Percentiles rank a stretch among this genome's conserved stretches.
Conservation (phyloP, 2,329 filamentous ascomycete genomes). For the Elsinoe batatas region DNA sequence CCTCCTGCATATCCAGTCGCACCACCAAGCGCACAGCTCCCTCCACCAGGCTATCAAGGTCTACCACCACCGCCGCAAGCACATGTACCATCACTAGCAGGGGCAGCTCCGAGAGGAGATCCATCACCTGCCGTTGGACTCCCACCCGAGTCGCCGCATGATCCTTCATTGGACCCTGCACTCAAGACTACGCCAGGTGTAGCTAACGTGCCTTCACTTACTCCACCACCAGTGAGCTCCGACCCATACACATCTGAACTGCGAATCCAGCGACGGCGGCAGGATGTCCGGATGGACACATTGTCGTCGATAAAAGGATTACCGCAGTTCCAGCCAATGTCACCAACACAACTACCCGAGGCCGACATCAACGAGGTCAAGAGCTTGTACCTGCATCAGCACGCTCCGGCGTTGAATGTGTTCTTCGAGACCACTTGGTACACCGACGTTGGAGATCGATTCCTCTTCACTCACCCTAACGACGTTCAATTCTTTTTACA, state of each 20-base stretch:
- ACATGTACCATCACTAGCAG: conserved; percentile 61
- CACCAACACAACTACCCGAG: background rate
- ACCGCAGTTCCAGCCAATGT: conserved; percentile 28
- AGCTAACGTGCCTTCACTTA: conserved; percentile 15
- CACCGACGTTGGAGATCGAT: conserved; percentile 27
- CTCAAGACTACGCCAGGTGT: conserved; percentile 9
- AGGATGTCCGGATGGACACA: conserved; percentile 57
- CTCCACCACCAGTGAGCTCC: conserved; percentile 31
- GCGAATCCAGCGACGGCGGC: conserved; percentile 23
- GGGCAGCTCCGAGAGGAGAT: conserved; percentile 36
- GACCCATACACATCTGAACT: background rate
- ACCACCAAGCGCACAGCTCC: background rate
- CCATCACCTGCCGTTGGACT: conserved; percentile 28
- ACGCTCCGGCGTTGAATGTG: conserved; percentile 61
- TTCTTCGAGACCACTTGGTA: conserved; percentile 84
- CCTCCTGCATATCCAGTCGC: background rate
- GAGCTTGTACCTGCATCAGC: conserved; percentile 64
- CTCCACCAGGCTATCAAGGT: background rate
- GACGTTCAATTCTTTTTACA: conserved; percentile 58
- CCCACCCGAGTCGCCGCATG: conserved; percentile 22
- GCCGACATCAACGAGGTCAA: conserved; percentile 53
- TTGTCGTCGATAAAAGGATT: conserved; percentile 54
- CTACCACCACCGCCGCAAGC: conserved; percentile 46
- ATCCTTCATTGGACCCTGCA: background rate
- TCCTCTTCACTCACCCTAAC: background rate